Conservation (phyloP, 192 early-diverging fungal genomes). For the Gryganskiella cystojenkinii region DNA sequence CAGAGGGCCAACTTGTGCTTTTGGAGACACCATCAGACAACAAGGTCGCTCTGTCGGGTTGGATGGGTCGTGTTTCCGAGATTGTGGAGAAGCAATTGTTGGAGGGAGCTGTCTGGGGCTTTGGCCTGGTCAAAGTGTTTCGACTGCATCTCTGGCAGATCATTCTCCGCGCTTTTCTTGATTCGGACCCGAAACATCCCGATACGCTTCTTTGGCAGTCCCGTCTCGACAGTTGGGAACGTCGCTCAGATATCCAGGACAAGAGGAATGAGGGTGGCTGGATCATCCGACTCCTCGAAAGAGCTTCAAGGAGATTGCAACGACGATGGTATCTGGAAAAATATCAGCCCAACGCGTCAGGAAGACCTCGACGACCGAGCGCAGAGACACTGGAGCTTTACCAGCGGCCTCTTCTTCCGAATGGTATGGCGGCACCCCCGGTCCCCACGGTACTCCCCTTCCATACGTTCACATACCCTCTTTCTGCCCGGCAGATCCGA, state of each 20-base stretch:
- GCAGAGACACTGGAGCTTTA: slow-evolving; percentile 11
- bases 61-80: slow-evolving; percentile 80
- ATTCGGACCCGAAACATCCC: slow-evolving; percentile 24
- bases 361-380: slow-evolving; percentile 15
- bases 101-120: slow-evolving; percentile 69
- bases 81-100: slow-evolving; percentile 84
- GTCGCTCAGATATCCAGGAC: slow-evolving; percentile 32
- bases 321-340: slow-evolving; percentile 73
- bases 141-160: slow-evolving; percentile 33
- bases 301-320: slow-evolving; percentile 67
- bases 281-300: slow-evolving; percentile 73
- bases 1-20: slow-evolving; percentile 44
- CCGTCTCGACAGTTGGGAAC: slow-evolving; percentile 23
- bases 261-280: slow-evolving; percentile 77
- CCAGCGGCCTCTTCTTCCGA: slow-evolving; percentile 46
- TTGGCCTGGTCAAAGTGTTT: slow-evolving; percentile 61
- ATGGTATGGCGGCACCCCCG: slow-evolving; percentile 62
- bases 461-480: slow-evolving; percentile 95
- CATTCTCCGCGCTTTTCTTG: slow-evolving; percentile 32
- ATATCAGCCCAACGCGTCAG: slow-evolving; percentile 29
- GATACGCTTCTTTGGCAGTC: slow-evolving; percentile 27
- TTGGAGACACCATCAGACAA: slow-evolving; percentile 13
- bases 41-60: slow-evolving; percentile 56
- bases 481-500: slow-evolving; percentile 84
- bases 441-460: slow-evolving; percentile 93